These are phyloP conservation scores for Jamesozyma gamospora DNA, from an alignment of 805 yeast genomes.

Conservation along the genomic window DNA sequence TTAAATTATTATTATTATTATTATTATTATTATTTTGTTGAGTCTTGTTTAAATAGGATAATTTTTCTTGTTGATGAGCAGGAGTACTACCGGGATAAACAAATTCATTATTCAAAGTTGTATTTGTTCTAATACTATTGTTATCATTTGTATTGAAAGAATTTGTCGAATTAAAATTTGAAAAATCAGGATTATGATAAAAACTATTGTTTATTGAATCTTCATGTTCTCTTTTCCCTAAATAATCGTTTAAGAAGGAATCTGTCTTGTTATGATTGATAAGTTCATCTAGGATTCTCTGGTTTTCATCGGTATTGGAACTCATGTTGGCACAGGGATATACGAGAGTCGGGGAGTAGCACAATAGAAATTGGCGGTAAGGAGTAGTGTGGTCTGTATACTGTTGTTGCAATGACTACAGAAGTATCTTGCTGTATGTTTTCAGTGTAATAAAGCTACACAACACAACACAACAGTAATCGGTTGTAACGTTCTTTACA, in stretches of 20 bases:
- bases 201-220: background rate
- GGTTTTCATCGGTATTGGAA: conserved; percentile 6
- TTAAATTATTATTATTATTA: background rate
- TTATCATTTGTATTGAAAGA: too few relatives aligned
- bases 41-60: conserved; percentile 8
- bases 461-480: too few relatives aligned
- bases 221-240: background rate
- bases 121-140: background rate
- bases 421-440: too few relatives aligned
- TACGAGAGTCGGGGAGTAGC: too few relatives aligned
- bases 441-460: too few relatives aligned
- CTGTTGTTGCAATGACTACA: too few relatives aligned
- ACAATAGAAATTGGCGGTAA: too few relatives aligned
- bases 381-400: too few relatives aligned
- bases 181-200: background rate
- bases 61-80: conserved; percentile 19
- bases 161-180: background rate
- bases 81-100: conserved; percentile 9
- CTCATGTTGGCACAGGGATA: background rate
- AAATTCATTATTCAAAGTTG: background rate
- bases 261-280: conserved; percentile 1
- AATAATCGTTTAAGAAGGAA: background rate
- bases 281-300: conserved; percentile 7
- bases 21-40: background rate
- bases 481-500: too few relatives aligned